Conservation (phyloP, 257 asterid genomes). For the Echites panduratus region DNA sequence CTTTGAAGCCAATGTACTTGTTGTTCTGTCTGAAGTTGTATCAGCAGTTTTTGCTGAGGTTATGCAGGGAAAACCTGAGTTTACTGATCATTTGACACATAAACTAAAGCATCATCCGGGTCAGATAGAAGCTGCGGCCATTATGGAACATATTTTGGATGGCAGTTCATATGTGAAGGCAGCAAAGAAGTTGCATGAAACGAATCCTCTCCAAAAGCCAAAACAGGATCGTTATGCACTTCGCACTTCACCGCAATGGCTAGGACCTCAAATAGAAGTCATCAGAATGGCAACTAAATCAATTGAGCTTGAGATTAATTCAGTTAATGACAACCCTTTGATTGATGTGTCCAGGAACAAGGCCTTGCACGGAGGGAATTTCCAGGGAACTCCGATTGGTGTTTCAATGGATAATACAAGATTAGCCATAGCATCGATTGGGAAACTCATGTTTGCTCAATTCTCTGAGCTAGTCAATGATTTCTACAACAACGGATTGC, state of each 20-base stretch:
- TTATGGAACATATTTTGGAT: constrained; percentile 26
- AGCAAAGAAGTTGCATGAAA: constrained; percentile 19
- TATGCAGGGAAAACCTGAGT: constrained; percentile 29
- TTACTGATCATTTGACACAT: constrained; percentile 27
- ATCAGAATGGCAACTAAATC: constrained; percentile 23
- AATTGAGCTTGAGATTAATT: constrained; percentile 27
- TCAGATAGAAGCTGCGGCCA: constrained; percentile 31
- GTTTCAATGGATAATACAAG: constrained; percentile 32
- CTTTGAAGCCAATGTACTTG: constrained; percentile 23
- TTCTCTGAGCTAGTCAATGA: constrained; percentile 29
- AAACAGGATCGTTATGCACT: constrained; percentile 28
- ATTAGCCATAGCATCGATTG: constrained; percentile 22
- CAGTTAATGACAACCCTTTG: constrained; percentile 29
- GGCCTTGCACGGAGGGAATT: constrained; percentile 28
- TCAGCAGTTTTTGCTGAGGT: constrained; percentile 29
- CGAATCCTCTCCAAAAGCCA: constrained; percentile 27
- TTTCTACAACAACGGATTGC: constrained; percentile 25
- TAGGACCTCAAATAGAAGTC: constrained; percentile 31
- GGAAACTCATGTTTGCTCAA: constrained; percentile 32
- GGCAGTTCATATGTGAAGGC: constrained; percentile 27
- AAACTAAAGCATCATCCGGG: constrained; percentile 31
- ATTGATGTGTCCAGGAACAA: constrained; percentile 27
- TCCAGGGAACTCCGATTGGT: constrained; percentile 31
- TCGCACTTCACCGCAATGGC: constrained; percentile 28
- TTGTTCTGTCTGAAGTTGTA: constrained; percentile 19